Evolutionary conservation across 139 green algal species (phyloP).

Genomic region (Chlamydomonas sp.): DNA sequence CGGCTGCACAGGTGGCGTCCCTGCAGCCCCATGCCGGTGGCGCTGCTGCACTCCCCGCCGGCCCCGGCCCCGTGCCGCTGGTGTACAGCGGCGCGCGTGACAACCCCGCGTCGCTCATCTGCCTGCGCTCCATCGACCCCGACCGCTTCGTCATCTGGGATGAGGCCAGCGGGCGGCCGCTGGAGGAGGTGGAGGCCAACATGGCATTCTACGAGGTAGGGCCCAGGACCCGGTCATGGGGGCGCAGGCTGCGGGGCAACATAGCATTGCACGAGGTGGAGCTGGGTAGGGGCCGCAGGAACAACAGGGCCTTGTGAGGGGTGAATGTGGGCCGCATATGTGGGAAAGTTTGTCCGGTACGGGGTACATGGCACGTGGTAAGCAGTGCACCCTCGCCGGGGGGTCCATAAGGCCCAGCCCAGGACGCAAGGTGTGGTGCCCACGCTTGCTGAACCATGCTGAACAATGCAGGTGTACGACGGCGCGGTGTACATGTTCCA

Average conservation of each 20-base stretch:
- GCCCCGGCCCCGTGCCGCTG: slow-evolving; percentile 27
- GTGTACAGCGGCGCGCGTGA: slow-evolving; percentile 69
- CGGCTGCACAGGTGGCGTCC: background rate
- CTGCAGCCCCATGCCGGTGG: background rate
- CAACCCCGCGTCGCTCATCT: slow-evolving; percentile 64
- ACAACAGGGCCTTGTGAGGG: too few relatives aligned
- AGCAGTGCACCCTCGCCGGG: too few relatives aligned
- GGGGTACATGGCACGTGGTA: too few relatives aligned
- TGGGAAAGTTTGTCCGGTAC: too few relatives aligned
- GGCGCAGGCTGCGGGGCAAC: too few relatives aligned
- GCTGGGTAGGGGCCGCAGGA: too few relatives aligned
- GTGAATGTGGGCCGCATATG: too few relatives aligned
- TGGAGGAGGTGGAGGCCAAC: slow-evolving; percentile 86
- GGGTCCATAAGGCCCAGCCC: too few relatives aligned
- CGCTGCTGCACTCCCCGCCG: background rate
- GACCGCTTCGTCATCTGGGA: slow-evolving; percentile 85
- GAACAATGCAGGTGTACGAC: slow-evolving; percentile 27
- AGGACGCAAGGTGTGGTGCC: too few relatives aligned
- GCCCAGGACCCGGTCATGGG: background rate
- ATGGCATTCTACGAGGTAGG: slow-evolving; percentile 72
- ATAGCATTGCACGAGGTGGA: too few relatives aligned
- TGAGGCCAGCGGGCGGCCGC: slow-evolving; percentile 58
- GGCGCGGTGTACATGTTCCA: slow-evolving; percentile 94
- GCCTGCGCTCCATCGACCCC: slow-evolving; percentile 88
- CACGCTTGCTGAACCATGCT: background rate